phyloP scores from a whole-genome alignment of 2,329 filamentous ascomycete genomes.

The Gliomastix tumulicola region DNA sequence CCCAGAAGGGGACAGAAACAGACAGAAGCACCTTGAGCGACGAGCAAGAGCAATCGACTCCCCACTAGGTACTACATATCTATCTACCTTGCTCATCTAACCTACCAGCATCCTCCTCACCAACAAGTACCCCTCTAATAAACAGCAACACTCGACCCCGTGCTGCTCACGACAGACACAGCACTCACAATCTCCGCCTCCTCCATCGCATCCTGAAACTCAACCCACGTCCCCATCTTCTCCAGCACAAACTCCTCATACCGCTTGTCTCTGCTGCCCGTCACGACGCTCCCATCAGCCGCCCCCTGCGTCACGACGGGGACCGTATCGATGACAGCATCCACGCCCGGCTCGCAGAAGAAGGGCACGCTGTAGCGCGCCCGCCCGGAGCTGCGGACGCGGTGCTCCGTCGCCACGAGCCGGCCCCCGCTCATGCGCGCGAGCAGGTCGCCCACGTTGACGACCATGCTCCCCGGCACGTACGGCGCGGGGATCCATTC shows the following conservation, averaged over 20 bases:
- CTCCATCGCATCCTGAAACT: conserved; percentile 16
- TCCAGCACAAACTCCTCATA: conserved; percentile 10
- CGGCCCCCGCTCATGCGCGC: conserved; percentile 6
- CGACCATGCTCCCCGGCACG: conserved; percentile 6
- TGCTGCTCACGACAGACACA: conserved; percentile 4
- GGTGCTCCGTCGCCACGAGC: conserved; percentile 8
- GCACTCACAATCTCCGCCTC: conserved; percentile 7
- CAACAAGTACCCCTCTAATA: too few species aligned
- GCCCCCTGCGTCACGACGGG: conserved; percentile 12
- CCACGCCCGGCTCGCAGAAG: conserved; percentile 14
- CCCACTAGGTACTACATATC: too few species aligned
- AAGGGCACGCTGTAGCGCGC: conserved; percentile 8
- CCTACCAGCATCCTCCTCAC: too few species aligned
- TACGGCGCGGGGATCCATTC: conserved; percentile 6
- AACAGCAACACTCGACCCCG: too few species aligned
- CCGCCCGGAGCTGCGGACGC: conserved; percentile 6
- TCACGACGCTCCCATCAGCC: too few species aligned
- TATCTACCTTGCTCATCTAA: too few species aligned
- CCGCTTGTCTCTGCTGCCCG: conserved; percentile 6
- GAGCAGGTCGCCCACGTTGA: conserved; percentile 7
- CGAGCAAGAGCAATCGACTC: too few species aligned
- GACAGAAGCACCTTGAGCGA: too few species aligned
- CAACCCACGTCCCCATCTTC: conserved; percentile 12
- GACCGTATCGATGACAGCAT: too few species aligned
- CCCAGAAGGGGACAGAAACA: too few species aligned